Evolutionary conservation across 331 rosid species (phyloP), one percentile per base, ranked within the genome.

Genomic region (Arachis monticola): DNA sequence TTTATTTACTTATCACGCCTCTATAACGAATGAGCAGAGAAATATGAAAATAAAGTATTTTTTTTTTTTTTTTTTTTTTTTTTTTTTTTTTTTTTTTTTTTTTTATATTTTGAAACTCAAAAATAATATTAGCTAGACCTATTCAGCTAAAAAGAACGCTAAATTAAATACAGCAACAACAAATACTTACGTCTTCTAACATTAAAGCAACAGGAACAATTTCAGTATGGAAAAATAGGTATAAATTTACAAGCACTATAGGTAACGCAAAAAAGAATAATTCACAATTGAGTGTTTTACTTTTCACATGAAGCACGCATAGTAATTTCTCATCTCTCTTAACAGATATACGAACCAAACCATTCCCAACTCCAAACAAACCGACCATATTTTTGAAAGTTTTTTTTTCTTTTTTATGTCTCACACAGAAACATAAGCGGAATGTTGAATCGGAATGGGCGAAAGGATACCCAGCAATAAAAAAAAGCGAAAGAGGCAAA

Each of bases 401-500:
- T n/a, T n/a, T n/a, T n/a, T n/a, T n/a, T n/a, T n/a, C n/a, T n/a
- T n/a, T n/a, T n/a, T n/a, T n/a, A n/a, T n/a, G n/a, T n/a, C n/a
- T n/a, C n/a, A n/a, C n/a, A n/a, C n/a, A 4, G 3, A 74, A 50
- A 22, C 42, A 13, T 48, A 44, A 50, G 47, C 5, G n/a, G n/a
- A n/a, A n/a, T 35, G 31, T n/a, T 7, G 32, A 66, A 58, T 6
- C 63, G 11, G 1, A 45, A 42, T 0, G 8, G 55, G n/a, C n/a
- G n/a, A n/a, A n/a, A n/a, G n/a, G n/a, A n/a, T n/a, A n/a, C n/a
- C n/a, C n/a, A n/a, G n/a, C n/a, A 6, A 75, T 59, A 35, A 2
- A 35, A 2, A 35, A 35, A 35, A 53, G 30, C 0, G 52, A n/a
- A 64, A 67, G 59, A 53, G 51, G 17, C 60, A 48, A 72, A 95